Evolutionary conservation across 495 filamentous ascomycete genomes (phyloP).

Genomic region (Hamigera avellanea): DNA sequence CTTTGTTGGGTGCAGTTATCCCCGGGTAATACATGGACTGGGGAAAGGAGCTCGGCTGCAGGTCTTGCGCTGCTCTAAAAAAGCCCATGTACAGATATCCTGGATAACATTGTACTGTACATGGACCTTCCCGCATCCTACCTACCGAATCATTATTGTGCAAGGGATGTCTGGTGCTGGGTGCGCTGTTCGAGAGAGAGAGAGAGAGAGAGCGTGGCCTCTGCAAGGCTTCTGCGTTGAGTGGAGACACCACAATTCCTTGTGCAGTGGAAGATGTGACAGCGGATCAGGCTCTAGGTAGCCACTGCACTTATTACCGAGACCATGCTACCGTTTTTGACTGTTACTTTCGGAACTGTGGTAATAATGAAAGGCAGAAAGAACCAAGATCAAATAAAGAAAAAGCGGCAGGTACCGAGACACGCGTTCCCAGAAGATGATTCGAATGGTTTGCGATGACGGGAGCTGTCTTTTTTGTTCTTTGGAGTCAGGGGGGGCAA

Average conservation of each 20-base stretch:
- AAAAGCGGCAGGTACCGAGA: too few species aligned
- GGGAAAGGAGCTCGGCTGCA: constrained; percentile 1
- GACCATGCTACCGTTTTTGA: too few species aligned
- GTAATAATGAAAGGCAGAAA: too few species aligned
- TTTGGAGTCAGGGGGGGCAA: too few species aligned
- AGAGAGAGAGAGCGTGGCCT: constrained; percentile 34
- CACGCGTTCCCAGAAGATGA: too few species aligned
- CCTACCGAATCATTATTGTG: neutral
- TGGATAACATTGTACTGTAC: too few species aligned
- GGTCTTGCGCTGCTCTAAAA: constrained; percentile 3
- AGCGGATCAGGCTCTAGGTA: constrained; percentile 24
- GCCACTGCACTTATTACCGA: neutral
- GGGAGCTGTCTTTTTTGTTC: too few species aligned
- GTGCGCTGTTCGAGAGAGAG: constrained; percentile 27
- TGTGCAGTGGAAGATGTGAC: constrained; percentile 30
- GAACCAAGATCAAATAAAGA: too few species aligned
- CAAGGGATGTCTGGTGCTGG: constrained; percentile 8
- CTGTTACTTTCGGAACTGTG: too few species aligned
- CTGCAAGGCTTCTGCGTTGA: constrained; percentile 25
- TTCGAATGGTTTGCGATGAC: constrained; percentile 6
- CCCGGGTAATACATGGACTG: constrained; percentile 5
- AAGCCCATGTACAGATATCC: neutral
- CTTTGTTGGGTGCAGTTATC: constrained; percentile 10
- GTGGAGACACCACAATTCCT: constrained; percentile 21
- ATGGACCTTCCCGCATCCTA: too few species aligned